These are phyloP conservation scores for Hypoxylon cercidicola DNA, from an alignment of 495 filamentous ascomycete species.

Conservation along the genomic window DNA sequence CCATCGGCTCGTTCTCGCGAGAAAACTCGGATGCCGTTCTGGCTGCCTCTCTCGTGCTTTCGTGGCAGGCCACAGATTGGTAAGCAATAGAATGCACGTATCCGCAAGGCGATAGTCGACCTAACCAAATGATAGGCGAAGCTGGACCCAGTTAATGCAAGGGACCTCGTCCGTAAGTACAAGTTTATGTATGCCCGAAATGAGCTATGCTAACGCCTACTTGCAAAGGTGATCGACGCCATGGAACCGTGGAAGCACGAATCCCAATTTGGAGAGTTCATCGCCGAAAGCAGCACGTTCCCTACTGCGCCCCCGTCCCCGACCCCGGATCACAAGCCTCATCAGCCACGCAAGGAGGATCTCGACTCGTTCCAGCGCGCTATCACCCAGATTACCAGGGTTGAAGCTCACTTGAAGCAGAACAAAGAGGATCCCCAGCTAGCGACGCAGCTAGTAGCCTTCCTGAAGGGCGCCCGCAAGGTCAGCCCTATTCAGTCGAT, in stretches of 20 bases:
- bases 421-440: conserved; percentile 78
- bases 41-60: conserved; percentile 89
- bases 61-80: conserved; percentile 98
- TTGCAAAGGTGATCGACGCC: conserved; percentile 77
- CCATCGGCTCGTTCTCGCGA: conserved; percentile 84
- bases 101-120: conserved; percentile 47
- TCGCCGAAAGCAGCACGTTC: conserved; percentile 78
- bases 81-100: conserved; percentile 64
- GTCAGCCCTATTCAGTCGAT: conserved; percentile 77
- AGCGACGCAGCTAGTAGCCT: conserved; percentile 80
- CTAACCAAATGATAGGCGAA: conserved; percentile 68
- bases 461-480: conserved; percentile 80
- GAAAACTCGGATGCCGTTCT: conserved; percentile 92
- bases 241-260: conserved; percentile 95
- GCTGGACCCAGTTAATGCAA: conserved; percentile 91
- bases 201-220: conserved; percentile 44
- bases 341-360: conserved; percentile 72
- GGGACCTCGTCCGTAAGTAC: conserved; percentile 83
- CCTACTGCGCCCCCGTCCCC: conserved; percentile 69
- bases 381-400: conserved; percentile 73
- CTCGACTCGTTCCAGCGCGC: conserved; percentile 71
- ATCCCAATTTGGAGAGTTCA: conserved; percentile 84
- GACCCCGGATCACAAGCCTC: conserved; percentile 65
- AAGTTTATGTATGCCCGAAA: background rate
- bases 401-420: conserved; percentile 76